A percentile compares a stretch with the other conserved stretches of the same genome.
Evolutionary conservation across 202 grass and related monocot species (phyloP).

Genomic region (Schoenoplectus tabernaemontani): DNA sequence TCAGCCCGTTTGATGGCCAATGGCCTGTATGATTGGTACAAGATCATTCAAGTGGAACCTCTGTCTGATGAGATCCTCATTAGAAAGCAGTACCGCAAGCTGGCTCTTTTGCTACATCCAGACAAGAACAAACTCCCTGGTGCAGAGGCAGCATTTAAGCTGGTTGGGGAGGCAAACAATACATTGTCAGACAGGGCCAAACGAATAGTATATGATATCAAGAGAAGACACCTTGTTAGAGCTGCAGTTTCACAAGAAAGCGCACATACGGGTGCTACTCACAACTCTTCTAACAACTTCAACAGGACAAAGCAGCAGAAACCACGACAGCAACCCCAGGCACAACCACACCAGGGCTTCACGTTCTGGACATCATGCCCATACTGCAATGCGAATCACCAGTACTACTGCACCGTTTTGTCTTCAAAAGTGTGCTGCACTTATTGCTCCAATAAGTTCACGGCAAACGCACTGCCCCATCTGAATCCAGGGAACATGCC

Average conservation of each 20-base stretch:
- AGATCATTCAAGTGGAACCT: conserved; percentile 52
- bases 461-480: conserved; percentile 21
- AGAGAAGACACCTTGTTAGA: conserved; percentile 35
- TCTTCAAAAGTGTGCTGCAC: conserved; percentile 47
- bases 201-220: conserved; percentile 48
- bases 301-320: conserved; percentile 9
- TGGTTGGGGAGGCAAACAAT: conserved; percentile 65
- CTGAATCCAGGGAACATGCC: background rate
- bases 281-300: conserved; percentile 37
- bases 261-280: background rate
- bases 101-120: conserved; percentile 67
- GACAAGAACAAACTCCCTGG: conserved; percentile 83
- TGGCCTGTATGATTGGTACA: conserved; percentile 64
- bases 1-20: conserved; percentile 41
- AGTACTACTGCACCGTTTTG: conserved; percentile 44
- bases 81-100: conserved; percentile 68
- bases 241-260: background rate
- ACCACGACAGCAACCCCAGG: background rate
- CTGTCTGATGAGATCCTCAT: conserved; percentile 45
- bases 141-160: conserved; percentile 82
- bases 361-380: conserved; percentile 84
- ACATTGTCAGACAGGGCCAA: conserved; percentile 57
- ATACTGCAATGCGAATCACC: conserved; percentile 49
- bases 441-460: conserved; percentile 47
- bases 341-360: conserved; percentile 5